Evolutionary conservation across 495 filamentous ascomycete species (phyloP).

Genomic region (Penicillium paxilli): DNA sequence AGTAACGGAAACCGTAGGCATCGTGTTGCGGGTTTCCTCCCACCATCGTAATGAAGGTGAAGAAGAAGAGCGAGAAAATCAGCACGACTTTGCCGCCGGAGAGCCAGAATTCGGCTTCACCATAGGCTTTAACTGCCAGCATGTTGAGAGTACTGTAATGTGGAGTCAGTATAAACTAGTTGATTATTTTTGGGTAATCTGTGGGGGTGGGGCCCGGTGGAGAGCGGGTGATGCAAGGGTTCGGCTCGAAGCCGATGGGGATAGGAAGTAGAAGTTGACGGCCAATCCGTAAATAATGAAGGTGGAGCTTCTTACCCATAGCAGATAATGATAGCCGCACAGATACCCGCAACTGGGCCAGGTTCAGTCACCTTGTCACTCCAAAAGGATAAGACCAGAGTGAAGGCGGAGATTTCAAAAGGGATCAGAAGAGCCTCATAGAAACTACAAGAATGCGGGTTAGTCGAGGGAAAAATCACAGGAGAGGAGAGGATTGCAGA

Average conservation of each 20-base stretch:
- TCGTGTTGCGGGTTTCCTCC: conserved; percentile 71
- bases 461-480: conserved; percentile 1
- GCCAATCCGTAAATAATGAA: not conserved
- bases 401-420: conserved; percentile 71
- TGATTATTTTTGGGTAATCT: not conserved
- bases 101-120: conserved; percentile 70
- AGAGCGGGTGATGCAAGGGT: not conserved
- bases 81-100: conserved; percentile 68
- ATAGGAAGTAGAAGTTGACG: not conserved
- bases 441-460: conserved; percentile 35
- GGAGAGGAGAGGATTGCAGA: too few relatives aligned
- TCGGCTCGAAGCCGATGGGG: too few relatives aligned
- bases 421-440: conserved; percentile 66
- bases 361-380: conserved; percentile 50
- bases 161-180: conserved; percentile 1
- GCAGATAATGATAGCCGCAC: conserved; percentile 50
- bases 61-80: conserved; percentile 56
- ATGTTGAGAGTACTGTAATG: conserved; percentile 18
- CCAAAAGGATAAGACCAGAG: conserved; percentile 68
- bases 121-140: conserved; percentile 65
- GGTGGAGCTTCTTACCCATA: conserved; percentile 24
- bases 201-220: not conserved
- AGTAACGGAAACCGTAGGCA: conserved; percentile 72
- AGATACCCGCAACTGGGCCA: conserved; percentile 56
- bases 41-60: conserved; percentile 59